Base-by-base conservation (phyloP, 2,329 filamentous ascomycete genomes). In the Dissoconium aciculare region DNA sequence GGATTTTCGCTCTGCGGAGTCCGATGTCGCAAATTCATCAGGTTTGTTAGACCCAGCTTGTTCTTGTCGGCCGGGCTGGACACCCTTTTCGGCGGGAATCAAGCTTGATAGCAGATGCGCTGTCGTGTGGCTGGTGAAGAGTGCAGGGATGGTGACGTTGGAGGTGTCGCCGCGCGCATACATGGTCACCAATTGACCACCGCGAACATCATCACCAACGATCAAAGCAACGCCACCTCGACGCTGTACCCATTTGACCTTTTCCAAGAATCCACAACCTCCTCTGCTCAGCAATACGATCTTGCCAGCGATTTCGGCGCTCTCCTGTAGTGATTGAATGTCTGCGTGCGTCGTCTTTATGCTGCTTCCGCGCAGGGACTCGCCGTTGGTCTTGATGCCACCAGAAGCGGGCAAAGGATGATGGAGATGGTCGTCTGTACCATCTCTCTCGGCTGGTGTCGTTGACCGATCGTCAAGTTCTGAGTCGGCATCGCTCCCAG, bases 151-250 rank as follows among this genome's bases (percentile, higher is more conserved):
- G 1, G 83, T 83, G 42, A 95, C 71, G 48, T 94, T 93, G 17
- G 85, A 91, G 3, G 87, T 93, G 51, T 95, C 85, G 21, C 87
- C 89, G 47, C 81, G 74, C n/a, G 89, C 89, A 54, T 93, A 95
- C 89, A 98, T 98, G 45, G 91, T 89, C 30, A 95, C 81, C 38
- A 98, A 61, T 19, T 79, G 79, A 3, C 84, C 85, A 26, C 87
- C 87, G 38, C 81, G 79, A 35, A 81, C 78, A 53, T 94, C 80
- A 54, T 98, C 89, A 15, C 89, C 89, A 3, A 98, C 85, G 41
- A 98, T 91, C 37, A 98, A 64, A 19, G 82, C 89, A 36, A 84
- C 69, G 12, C 79, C 89, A 14, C 89, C 89, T 49, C 89, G 72
- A 38, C 84, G 71, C 54, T 98, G 89, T 9, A 80, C 83, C 89